Evolutionary conservation across 306 rosid genomes (phyloP).

Genomic region (Quercus variabilis): DNA sequence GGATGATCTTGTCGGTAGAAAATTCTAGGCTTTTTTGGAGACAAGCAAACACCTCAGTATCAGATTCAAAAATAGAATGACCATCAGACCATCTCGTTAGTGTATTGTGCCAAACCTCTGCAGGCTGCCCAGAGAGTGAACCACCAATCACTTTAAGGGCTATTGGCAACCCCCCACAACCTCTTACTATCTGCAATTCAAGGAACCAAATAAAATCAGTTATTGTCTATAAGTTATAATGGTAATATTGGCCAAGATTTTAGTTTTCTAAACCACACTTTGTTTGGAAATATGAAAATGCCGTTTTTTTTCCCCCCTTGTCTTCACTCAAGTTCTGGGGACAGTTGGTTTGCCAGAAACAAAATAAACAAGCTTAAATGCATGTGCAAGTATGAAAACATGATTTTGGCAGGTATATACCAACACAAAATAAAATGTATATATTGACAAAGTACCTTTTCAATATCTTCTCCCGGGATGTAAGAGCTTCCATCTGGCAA

Average conservation of each 20-base stretch:
- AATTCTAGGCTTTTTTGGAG: slow-evolving; percentile 30
- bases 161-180: slow-evolving; percentile 26
- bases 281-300: too few species aligned
- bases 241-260: background rate
- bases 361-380: too few species aligned
- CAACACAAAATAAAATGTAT: too few species aligned
- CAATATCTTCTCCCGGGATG: slow-evolving; percentile 12
- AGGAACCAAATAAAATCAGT: background rate
- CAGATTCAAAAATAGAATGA: slow-evolving; percentile 16
- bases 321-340: too few species aligned
- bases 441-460: slow-evolving; percentile 6
- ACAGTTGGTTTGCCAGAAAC: too few species aligned
- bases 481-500: background rate
- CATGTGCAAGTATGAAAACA: too few species aligned
- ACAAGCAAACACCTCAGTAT: slow-evolving; percentile 7
- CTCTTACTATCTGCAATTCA: slow-evolving; percentile 27
- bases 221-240: background rate
- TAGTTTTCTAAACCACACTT: background rate
- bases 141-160: slow-evolving; percentile 26
- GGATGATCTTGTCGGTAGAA: background rate
- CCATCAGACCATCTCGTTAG: slow-evolving; percentile 16
- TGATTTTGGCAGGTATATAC: too few species aligned
- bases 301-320: too few species aligned
- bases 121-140: slow-evolving; percentile 14
- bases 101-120: slow-evolving; percentile 15